Base-by-base conservation (phyloP, 1,284 basidiomycete genomes). In the Bondarzewia mesenterica region DNA sequence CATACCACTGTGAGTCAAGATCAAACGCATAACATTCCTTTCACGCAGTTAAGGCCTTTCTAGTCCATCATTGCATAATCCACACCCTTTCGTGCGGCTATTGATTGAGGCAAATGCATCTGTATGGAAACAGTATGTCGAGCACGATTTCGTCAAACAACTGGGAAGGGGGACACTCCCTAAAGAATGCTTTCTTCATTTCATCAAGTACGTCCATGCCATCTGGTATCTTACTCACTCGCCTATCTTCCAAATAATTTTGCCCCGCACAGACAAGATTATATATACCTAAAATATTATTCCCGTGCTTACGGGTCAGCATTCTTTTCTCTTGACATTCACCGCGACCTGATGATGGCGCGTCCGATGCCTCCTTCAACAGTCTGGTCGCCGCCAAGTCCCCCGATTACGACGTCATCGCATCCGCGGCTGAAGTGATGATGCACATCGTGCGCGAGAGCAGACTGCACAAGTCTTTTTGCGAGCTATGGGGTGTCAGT, bases 371-470 rank as follows among this genome's bases (percentile, higher is more conserved):
- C 23, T 26, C 18, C 7, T 10, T 35, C 10, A 16, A 2, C 53
- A 87, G 85, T 2, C 70, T 93, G 0, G 79, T 93, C 5, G 88
- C 82, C 1, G 82, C 82, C 52, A 95, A 95, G 66, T 82, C 84
- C 0, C 67, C 75, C 6, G 69, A 75, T 2, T 90, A 88, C 57
- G 62, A 70, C 0, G 71, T 76, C 1, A 90, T 96, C 46, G 64
- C 70, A 4, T 73, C 76, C 1, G 82, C 90, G 7, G 78, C 82
- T 2, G 67, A 77, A 41, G 85, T 85, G 2, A 78, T 92, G 37
- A 59, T 78, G 18, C 74, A 81, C 56, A 70, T 94, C 45, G 64
- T 85, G 7, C 67, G 68, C 37, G 93, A 95, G 65, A 81, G 82
- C 12, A 59, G 67, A n/a, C 88, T 82, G 61, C 92, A 94, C 62